Percentiles rank a stretch among this genome's conserved stretches.
Conservation (phyloP, 805 yeast species). For the Monosporozyma yasuniensis region DNA sequence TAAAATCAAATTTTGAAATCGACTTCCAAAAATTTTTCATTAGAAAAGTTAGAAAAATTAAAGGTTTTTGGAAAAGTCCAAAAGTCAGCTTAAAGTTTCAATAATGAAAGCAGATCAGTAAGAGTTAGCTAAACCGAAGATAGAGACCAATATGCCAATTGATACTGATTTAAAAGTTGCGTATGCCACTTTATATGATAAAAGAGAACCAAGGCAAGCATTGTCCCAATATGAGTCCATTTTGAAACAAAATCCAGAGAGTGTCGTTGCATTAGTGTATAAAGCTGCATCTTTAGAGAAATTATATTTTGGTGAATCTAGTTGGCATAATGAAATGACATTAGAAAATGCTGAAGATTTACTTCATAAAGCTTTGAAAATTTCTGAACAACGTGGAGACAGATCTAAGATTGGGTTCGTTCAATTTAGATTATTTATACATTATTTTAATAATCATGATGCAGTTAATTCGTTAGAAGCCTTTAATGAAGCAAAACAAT, state of each 20-base stretch:
- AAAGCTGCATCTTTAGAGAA: constrained; percentile 44
- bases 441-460: constrained; percentile 38
- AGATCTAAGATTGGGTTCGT: constrained; percentile 39
- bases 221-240: constrained; percentile 33
- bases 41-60: background rate
- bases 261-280: constrained; percentile 40
- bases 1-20: background rate
- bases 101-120: background rate
- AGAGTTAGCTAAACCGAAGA: background rate
- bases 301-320: constrained; percentile 29
- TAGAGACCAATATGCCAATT: constrained; percentile 19
- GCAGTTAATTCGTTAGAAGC: constrained; percentile 34
- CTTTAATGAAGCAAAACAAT: constrained; percentile 36
- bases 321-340: constrained; percentile 38
- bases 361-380: constrained; percentile 33
- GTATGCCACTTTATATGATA: constrained; percentile 36
- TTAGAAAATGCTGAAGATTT: constrained; percentile 32
- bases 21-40: background rate
- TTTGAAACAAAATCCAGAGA: constrained; percentile 35
- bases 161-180: constrained; percentile 36
- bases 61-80: background rate
- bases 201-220: constrained; percentile 39
- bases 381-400: constrained; percentile 38
- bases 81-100: background rate
- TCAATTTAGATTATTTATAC: constrained; percentile 41